These are phyloP conservation scores for Colletotrichum gigasporum DNA, from an alignment of 2,329 filamentous ascomycete genomes.

Conservation along the genomic window DNA sequence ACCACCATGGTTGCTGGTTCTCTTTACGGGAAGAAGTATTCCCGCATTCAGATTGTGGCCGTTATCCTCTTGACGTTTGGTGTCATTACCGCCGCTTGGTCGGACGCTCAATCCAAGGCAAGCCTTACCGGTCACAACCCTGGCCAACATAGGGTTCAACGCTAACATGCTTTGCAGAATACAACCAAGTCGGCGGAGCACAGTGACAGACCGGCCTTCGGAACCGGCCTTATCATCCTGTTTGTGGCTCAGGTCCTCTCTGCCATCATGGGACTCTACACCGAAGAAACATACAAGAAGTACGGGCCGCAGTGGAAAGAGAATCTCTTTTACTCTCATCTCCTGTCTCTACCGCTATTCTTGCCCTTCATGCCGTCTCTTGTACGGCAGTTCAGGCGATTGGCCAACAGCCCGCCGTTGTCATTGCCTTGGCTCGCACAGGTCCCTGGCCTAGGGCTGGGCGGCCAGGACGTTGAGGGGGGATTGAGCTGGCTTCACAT, in stretches of 20 bases:
- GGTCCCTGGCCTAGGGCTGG: constrained; percentile 41
- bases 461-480: constrained; percentile 48
- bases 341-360: constrained; percentile 81
- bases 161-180: neutral
- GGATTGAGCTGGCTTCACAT: constrained; percentile 52
- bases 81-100: constrained; percentile 88
- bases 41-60: constrained; percentile 79
- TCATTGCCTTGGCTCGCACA: constrained; percentile 46
- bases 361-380: constrained; percentile 76
- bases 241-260: constrained; percentile 90
- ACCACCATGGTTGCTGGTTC: constrained; percentile 94
- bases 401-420: constrained; percentile 72
- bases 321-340: constrained; percentile 92
- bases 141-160: constrained; percentile 31
- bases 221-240: constrained; percentile 81
- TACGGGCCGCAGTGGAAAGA: constrained; percentile 95
- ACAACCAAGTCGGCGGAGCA: neutral
- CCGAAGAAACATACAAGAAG: constrained; percentile 85
- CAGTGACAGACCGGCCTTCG: constrained; percentile 52
- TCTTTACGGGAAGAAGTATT: constrained; percentile 86
- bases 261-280: constrained; percentile 94
- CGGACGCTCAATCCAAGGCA: constrained; percentile 87
- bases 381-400: constrained; percentile 67
- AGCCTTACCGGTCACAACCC: constrained; percentile 28
- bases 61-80: constrained; percentile 86